These are phyloP conservation scores for Aaosphaeria pasadenensis DNA, from an alignment of 2,329 filamentous ascomycete species.

Conservation along the genomic window DNA sequence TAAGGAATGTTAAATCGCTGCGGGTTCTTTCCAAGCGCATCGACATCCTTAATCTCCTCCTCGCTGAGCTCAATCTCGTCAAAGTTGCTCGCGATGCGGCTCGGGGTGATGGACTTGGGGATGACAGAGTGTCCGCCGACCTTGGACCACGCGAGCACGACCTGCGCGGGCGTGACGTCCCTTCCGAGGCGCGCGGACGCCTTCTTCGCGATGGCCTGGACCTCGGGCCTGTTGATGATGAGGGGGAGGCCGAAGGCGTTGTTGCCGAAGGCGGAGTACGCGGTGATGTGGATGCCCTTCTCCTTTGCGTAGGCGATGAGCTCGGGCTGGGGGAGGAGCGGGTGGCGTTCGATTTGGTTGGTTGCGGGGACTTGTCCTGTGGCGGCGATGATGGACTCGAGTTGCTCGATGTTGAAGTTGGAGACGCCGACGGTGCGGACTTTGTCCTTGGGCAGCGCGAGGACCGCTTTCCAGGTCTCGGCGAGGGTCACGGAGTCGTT, in stretches of 20 bases:
- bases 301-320: conserved; percentile 27
- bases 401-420: conserved; percentile 18
- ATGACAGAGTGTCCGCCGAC: conserved; percentile 49
- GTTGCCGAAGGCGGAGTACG: conserved; percentile 28
- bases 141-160: conserved; percentile 75
- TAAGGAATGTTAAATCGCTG: conserved; percentile 50
- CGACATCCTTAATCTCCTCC: conserved; percentile 42
- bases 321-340: conserved; percentile 25
- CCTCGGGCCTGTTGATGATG: conserved; percentile 53
- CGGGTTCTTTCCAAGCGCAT: conserved; percentile 55
- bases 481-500: conserved; percentile 25
- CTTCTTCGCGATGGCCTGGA: conserved; percentile 62
- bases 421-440: conserved; percentile 28
- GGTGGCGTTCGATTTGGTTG: conserved; percentile 31
- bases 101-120: conserved; percentile 29
- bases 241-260: conserved; percentile 52
- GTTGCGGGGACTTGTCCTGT: conserved; percentile 27
- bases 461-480: conserved; percentile 39
- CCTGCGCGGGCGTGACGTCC: conserved; percentile 68
- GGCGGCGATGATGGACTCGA: conserved; percentile 56
- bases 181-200: conserved; percentile 24
- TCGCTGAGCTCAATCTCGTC: conserved; percentile 28
- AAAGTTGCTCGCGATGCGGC: conserved; percentile 30
- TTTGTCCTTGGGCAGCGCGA: conserved; percentile 36
- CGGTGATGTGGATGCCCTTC: conserved; percentile 29